Conservation (phyloP, 192 early-diverging fungal species). For the Coemansia sp. region DNA sequence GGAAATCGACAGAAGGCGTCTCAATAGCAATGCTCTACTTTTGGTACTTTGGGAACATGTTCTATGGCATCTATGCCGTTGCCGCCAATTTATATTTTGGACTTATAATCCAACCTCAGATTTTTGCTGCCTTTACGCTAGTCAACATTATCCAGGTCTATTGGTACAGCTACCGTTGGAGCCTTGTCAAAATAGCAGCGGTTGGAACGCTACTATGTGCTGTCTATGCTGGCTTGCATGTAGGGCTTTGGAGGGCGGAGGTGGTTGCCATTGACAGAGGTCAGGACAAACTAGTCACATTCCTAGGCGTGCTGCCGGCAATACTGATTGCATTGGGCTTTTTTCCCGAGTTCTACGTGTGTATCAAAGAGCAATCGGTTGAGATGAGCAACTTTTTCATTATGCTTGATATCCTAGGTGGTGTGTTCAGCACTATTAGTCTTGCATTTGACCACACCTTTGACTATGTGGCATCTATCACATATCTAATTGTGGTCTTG, state of each 20-base stretch:
- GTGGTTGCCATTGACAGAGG: slow-evolving; percentile 23
- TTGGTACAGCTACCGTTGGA: slow-evolving; percentile 45
- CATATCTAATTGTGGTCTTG: slow-evolving; percentile 45
- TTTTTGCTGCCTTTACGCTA: slow-evolving; percentile 47
- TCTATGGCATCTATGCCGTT: slow-evolving; percentile 45
- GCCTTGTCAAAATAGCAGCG: background rate
- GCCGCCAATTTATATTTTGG: slow-evolving; percentile 41
- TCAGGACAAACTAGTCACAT: slow-evolving; percentile 23
- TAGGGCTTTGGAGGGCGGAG: slow-evolving; percentile 45
- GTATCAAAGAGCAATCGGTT: slow-evolving; percentile 44
- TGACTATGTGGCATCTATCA: slow-evolving; percentile 53
- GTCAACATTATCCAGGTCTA: slow-evolving; percentile 46
- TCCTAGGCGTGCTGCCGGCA: slow-evolving; percentile 47
- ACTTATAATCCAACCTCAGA: slow-evolving; percentile 49
- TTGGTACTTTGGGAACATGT: slow-evolving; percentile 44
- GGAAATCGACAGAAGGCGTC: slow-evolving; percentile 50
- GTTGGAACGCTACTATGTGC: slow-evolving; percentile 23
- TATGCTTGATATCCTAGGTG: slow-evolving; percentile 39
- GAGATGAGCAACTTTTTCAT: slow-evolving; percentile 54
- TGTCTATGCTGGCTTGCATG: slow-evolving; percentile 35
- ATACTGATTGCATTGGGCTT: slow-evolving; percentile 47
- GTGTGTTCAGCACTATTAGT: slow-evolving; percentile 49
- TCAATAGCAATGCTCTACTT: slow-evolving; percentile 49
- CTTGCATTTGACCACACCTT: slow-evolving; percentile 49
- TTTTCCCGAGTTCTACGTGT: slow-evolving; percentile 51